phyloP scores from a whole-genome alignment of 2,329 filamentous ascomycete genomes.

The Amesomyces nigricolor region DNA sequence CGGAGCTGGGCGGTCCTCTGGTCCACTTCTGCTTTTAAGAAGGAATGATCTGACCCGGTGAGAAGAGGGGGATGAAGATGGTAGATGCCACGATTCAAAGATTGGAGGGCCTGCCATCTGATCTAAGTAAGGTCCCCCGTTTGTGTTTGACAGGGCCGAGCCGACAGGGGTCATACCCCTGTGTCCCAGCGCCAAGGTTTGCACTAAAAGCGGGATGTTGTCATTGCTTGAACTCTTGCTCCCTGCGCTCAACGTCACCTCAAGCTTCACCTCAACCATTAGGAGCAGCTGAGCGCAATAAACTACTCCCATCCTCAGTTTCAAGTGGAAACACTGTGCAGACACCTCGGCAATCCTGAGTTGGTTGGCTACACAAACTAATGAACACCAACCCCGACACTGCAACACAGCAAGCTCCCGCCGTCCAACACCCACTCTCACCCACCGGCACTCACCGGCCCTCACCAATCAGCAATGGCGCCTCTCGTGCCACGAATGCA shows the following conservation, averaged over 20 bases:
- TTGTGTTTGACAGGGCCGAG: no score
- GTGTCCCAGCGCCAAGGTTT: background rate
- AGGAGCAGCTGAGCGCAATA: background rate
- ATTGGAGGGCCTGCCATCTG: background rate
- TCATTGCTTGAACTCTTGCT: conserved; percentile 7
- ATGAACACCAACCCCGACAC: background rate
- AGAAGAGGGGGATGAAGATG: no score
- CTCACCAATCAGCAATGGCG: conserved; percentile 34
- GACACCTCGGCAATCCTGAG: no score
- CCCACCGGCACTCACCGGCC: background rate
- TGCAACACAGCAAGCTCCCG: background rate
- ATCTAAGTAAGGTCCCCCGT: background rate
- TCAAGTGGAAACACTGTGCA: no score
- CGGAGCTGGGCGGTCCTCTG: no score
- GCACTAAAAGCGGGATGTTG: conserved; percentile 16
- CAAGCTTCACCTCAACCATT: background rate
- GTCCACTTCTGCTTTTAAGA: no score
- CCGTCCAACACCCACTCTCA: background rate
- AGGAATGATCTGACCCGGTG: no score
- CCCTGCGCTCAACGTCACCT: background rate
- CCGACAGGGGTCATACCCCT: background rate
- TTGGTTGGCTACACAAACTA: no score
- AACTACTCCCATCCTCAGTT: background rate
- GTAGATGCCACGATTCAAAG: no score
- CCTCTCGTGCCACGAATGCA: conserved; percentile 54